Evolutionary conservation across 2,329 filamentous ascomycete species (phyloP), one percentile per base, ranked within the genome.

Genomic region (Metarhizium robertsii): DNA sequence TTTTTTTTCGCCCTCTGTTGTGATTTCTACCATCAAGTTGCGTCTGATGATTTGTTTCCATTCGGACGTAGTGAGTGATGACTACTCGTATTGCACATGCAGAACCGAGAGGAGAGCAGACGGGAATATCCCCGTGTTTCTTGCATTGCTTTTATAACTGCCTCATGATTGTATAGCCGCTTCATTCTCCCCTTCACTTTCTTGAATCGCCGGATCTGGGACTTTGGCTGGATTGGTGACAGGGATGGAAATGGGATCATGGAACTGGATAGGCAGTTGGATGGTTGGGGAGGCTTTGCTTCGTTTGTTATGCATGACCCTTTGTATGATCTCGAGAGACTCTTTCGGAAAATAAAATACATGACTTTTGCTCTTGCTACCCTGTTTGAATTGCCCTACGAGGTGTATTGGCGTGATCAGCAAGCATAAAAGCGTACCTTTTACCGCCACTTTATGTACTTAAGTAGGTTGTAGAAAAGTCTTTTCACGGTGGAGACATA

Each of bases 311-410:
- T 50, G 51, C 50, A 53, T 34, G 50, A 45, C 53, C 52, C 52
- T 54, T 59, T 60, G 58, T 60, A 58, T 58, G 54, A 59, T 58
- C 50, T 55, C 20, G 34, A n/a, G 49, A 47, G 45, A 50, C 49
- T 47, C 11, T 43, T 34, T 25, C 38, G 47, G 52, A 40, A 54
- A 11, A 43, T 25, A n/a, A 45, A 34, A 50, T 49, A 48, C 53
- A 45, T 43, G 25, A 50, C n/a, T n/a, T 34, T 45, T 55, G 56
- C 52, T 54, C 46, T 52, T 56, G 51, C 46, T 46, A 53, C 25
- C 4, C 45, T 45, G 11, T 45, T 45, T 36, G 8, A 36, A 13
- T 36, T 36, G 34, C 34, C 13, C 13, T 13, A 11, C 1, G 34
- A 11, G 34, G 34, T 36, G 34, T 36, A 10, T 36, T 36, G 34